Conservation (phyloP, 768 basidiomycete species). For the Russula brevipes region DNA sequence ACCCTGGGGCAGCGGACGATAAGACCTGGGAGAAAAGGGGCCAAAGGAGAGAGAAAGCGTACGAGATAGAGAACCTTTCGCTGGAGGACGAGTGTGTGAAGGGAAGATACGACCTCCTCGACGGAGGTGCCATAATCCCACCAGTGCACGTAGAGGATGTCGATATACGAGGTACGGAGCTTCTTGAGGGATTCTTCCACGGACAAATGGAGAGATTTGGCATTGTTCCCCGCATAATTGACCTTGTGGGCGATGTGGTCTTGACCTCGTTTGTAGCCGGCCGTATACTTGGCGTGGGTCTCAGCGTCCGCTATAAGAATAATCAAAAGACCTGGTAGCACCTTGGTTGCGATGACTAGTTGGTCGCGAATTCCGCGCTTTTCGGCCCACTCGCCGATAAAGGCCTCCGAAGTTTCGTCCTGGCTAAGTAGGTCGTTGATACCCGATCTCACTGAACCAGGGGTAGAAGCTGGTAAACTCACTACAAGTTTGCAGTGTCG, state of each 20-base stretch:
- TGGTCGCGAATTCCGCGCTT: slow-evolving; percentile 42
- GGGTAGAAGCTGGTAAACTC: slow-evolving; percentile 10
- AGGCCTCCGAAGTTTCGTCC: slow-evolving; percentile 50
- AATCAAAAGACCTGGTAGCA: background rate
- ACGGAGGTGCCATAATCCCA: slow-evolving; percentile 51
- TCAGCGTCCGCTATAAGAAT: slow-evolving; percentile 15
- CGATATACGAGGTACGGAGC: slow-evolving; percentile 43
- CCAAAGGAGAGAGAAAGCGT: background rate
- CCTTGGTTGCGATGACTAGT: slow-evolving; percentile 46
- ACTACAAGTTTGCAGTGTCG: slow-evolving; percentile 46
- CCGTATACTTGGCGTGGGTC: background rate
- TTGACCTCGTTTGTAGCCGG: slow-evolving; percentile 26
- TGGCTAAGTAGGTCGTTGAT: slow-evolving; percentile 36
- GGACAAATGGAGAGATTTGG: slow-evolving; percentile 38
- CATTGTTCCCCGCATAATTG: slow-evolving; percentile 40
- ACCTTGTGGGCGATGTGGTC: slow-evolving; percentile 26
- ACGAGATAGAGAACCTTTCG: slow-evolving; percentile 45
- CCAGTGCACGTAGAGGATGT: slow-evolving; percentile 43
- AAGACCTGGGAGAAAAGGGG: too few species aligned
- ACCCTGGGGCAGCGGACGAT: background rate
- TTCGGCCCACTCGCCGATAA: slow-evolving; percentile 51
- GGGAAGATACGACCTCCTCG: slow-evolving; percentile 51
- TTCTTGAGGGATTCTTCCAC: slow-evolving; percentile 43
- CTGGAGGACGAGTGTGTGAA: slow-evolving; percentile 46
- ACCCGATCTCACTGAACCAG: background rate